Conservation (phyloP, 768 basidiomycete species). For the Filobasidium wieringae region DNA sequence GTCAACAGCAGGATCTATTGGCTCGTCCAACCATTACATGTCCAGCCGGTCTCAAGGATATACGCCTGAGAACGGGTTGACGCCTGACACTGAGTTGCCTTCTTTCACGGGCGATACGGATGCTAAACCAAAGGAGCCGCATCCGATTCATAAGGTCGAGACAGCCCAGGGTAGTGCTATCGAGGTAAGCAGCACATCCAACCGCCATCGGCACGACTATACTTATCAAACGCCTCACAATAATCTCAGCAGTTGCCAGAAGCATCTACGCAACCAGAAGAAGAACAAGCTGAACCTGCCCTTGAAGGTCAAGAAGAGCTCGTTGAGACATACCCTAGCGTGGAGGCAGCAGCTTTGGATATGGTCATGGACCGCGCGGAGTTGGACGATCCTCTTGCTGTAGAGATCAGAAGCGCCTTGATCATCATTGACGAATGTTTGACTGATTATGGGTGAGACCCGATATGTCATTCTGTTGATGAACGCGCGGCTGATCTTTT, state of each 20-base stretch:
- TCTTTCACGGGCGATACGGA: background rate
- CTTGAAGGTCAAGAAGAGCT: background rate
- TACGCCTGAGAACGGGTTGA: background rate
- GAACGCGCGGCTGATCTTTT: background rate
- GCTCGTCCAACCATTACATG: background rate
- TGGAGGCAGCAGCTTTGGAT: conserved; percentile 14
- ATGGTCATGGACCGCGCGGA: conserved; percentile 20
- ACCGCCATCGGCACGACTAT: background rate
- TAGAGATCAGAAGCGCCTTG: conserved; percentile 58
- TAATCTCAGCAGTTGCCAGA: background rate
- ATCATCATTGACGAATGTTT: conserved; percentile 67
- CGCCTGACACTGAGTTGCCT: background rate
- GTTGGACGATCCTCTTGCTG: conserved; percentile 18
- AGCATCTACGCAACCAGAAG: background rate
- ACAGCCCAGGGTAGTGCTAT: background rate
- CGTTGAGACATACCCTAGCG: background rate
- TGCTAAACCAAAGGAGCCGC: background rate
- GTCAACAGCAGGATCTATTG: background rate
- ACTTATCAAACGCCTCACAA: background rate
- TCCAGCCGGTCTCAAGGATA: conserved; percentile 4
- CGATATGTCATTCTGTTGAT: background rate
- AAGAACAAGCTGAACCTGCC: background rate
- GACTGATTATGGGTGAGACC: conserved; percentile 66
- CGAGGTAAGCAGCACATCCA: background rate
- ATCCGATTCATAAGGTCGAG: background rate